A percentile compares a stretch with the other conserved stretches of the same genome.
phyloP scores from a whole-genome alignment of 208 protist species.

The Trypanosoma melophagium region DNA sequence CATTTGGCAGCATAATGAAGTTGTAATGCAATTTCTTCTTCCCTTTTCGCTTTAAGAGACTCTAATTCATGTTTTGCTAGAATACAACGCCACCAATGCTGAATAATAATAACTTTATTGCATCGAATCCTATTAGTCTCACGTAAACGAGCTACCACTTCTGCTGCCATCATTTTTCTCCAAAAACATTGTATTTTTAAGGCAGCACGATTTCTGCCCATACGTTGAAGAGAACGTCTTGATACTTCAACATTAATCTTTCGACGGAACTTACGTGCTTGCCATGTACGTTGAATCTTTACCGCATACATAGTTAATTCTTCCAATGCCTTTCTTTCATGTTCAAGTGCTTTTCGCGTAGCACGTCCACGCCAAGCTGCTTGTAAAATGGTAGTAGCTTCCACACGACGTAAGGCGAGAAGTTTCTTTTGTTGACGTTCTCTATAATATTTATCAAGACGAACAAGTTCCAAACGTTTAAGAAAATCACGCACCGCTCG shows the following conservation, averaged over 20 bases:
- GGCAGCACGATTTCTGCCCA: constrained; percentile 38
- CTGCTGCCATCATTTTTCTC: constrained; percentile 71
- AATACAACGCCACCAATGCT: constrained; percentile 74
- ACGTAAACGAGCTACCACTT: constrained; percentile 43
- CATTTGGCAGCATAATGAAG: constrained; percentile 66
- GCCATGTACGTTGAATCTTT: constrained; percentile 72
- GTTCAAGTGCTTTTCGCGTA: constrained; percentile 47
- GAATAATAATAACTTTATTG: constrained; percentile 37
- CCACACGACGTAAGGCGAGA: constrained; percentile 43
- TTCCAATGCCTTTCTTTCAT: constrained; percentile 29
- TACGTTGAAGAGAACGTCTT: constrained; percentile 31
- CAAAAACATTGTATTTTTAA: constrained; percentile 85
- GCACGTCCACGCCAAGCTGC: constrained; percentile 79
- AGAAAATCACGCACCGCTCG: constrained; percentile 40
- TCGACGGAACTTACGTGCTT: constrained; percentile 26
- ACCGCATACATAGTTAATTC: constrained; percentile 28
- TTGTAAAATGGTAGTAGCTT: constrained; percentile 76
- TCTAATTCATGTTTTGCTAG: constrained; percentile 41
- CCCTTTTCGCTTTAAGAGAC: constrained; percentile 25
- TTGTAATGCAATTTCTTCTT: constrained; percentile 56
- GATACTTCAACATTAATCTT: constrained; percentile 41
- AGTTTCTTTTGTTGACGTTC: constrained; percentile 56
- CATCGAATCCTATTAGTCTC: constrained; percentile 27
- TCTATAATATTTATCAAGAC: constrained; percentile 69
- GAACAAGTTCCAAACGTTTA: constrained; percentile 33